phyloP scores from a whole-genome alignment of 2,329 filamentous ascomycete genomes.

The Rhexocercosporidium sp. region DNA sequence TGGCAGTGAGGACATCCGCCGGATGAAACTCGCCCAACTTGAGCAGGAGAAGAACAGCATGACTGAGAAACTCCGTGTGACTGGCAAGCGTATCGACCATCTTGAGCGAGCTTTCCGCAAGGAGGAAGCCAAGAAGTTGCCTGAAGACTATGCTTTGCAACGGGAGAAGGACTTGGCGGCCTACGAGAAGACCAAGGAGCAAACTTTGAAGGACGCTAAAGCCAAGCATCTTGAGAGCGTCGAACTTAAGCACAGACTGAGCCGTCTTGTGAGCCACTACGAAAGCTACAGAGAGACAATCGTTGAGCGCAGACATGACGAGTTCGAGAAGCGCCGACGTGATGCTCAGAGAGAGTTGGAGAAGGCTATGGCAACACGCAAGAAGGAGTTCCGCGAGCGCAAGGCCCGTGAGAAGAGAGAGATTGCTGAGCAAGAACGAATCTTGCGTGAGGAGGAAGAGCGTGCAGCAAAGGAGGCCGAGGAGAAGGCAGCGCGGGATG shows the following conservation, averaged over 20 bases:
- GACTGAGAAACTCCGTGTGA: slow-evolving; percentile 86
- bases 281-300: slow-evolving; percentile 83
- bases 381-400: slow-evolving; percentile 86
- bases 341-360: slow-evolving; percentile 92
- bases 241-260: slow-evolving; percentile 90
- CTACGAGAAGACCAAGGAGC: slow-evolving; percentile 78
- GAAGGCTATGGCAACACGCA: slow-evolving; percentile 84
- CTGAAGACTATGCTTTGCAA: slow-evolving; percentile 84
- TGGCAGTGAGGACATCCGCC: slow-evolving; percentile 87
- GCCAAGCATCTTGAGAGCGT: slow-evolving; percentile 91
- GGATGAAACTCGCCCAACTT: slow-evolving; percentile 92
- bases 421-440: slow-evolving; percentile 81
- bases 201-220: slow-evolving; percentile 81
- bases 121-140: slow-evolving; percentile 91
- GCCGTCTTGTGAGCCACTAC: slow-evolving; percentile 82
- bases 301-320: slow-evolving; percentile 85
- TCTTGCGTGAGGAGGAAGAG: slow-evolving; percentile 84
- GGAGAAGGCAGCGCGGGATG: slow-evolving; percentile 79
- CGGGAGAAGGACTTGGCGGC: slow-evolving; percentile 77
- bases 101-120: slow-evolving; percentile 95
- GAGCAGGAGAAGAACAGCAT: slow-evolving; percentile 98
- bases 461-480: slow-evolving; percentile 80
- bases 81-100: slow-evolving; percentile 95
- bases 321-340: slow-evolving; percentile 93
- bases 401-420: slow-evolving; percentile 83